Conservation (phyloP, 1,284 basidiomycete species). For the Malassezia japonica region DNA sequence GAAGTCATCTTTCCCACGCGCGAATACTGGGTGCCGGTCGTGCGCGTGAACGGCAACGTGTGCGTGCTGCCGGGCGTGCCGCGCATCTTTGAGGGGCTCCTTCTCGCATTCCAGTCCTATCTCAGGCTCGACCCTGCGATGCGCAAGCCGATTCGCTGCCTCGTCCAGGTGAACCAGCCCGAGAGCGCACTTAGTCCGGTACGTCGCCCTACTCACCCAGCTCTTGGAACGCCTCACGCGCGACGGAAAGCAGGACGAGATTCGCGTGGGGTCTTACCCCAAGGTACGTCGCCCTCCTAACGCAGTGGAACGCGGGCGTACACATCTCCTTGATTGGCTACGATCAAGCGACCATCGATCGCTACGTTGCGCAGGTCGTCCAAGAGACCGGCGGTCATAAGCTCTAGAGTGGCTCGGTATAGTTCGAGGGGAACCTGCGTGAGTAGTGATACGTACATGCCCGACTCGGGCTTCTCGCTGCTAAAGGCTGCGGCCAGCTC, state of each 20-base stretch:
- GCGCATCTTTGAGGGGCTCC: conserved; percentile 60
- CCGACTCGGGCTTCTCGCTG: not conserved
- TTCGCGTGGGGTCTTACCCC: conserved; percentile 67
- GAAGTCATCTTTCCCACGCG: conserved; percentile 36
- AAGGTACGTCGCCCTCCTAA: no score
- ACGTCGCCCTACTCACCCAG: conserved; percentile 53
- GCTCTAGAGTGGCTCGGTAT: conserved; percentile 11
- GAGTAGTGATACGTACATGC: not conserved
- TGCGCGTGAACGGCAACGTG: conserved; percentile 69
- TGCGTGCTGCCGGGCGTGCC: conserved; percentile 89
- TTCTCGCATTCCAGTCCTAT: conserved; percentile 56
- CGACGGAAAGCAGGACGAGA: conserved; percentile 63
- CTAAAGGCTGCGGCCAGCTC: conserved; percentile 12
- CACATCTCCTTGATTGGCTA: conserved; percentile 73
- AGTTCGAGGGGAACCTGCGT: conserved; percentile 16
- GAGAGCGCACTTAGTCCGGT: conserved; percentile 52
- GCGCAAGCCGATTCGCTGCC: conserved; percentile 28
- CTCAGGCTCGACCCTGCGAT: conserved; percentile 29
- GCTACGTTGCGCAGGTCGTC: conserved; percentile 1
- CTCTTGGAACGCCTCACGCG: conserved; percentile 66
- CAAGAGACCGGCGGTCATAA: conserved; percentile 55
- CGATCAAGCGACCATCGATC: conserved; percentile 14
- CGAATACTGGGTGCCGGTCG: conserved; percentile 70
- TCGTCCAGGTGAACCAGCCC: conserved; percentile 55
- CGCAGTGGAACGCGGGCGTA: conserved; percentile 56